Conservation (phyloP, 2,329 filamentous ascomycete genomes). For the Pyricularia grisea region DNA sequence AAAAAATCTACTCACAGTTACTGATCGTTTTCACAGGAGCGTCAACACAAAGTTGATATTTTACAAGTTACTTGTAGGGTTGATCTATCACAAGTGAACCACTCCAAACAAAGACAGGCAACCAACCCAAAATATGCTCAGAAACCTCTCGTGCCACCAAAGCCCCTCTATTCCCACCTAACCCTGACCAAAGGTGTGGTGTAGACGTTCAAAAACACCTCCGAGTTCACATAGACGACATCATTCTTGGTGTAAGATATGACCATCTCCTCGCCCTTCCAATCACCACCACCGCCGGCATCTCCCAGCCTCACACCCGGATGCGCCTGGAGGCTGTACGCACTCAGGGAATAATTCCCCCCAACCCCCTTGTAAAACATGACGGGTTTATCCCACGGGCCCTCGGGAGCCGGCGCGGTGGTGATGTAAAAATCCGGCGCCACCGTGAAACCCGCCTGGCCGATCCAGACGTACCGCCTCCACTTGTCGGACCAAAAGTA, state of each 20-base stretch:
- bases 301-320: not conserved
- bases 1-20: no score
- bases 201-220: not conserved
- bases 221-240: not conserved
- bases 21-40: not conserved
- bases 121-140: not conserved
- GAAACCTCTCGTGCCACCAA: not conserved
- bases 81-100: not conserved
- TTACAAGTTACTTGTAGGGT: not conserved
- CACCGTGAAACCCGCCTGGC: not conserved
- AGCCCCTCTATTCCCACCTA: not conserved
- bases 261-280: not conserved
- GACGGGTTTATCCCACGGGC: not conserved
- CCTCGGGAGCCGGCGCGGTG: conserved; percentile 2
- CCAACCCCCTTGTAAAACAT: not conserved
- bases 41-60: not conserved
- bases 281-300: not conserved
- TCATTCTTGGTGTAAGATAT: conserved; percentile 1
- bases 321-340: conserved; percentile 1
- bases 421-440: conserved; percentile 1
- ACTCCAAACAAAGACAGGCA: not conserved
- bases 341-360: not conserved
- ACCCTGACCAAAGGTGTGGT: not conserved
- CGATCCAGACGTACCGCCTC: conserved; percentile 2
- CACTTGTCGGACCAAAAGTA: conserved; percentile 2